Evolutionary conservation across 352 stramenopile genomes (phyloP).

Genomic region (Pythium dissotocum): DNA sequence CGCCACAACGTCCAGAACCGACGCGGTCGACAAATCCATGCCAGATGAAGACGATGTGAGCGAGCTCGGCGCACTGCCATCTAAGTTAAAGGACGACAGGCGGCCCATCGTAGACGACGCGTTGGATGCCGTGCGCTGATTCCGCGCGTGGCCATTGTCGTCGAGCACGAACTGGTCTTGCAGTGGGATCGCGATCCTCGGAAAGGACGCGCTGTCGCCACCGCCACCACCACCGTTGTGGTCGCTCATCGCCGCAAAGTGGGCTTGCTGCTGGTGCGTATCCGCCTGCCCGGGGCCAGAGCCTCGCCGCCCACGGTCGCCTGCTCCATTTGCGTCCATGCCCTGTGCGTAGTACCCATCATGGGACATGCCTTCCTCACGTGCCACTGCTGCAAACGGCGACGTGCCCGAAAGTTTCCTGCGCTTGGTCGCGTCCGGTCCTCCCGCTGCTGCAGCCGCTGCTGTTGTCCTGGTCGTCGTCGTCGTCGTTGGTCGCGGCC

Average conservation of each 20-base stretch:
- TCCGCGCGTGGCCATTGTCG: slow-evolving; percentile 27
- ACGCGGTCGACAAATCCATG: slow-evolving; percentile 46
- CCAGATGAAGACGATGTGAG: slow-evolving; percentile 35
- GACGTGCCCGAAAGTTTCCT: slow-evolving; percentile 20
- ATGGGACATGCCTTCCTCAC: slow-evolving; percentile 33
- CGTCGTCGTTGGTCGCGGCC: slow-evolving; percentile 12
- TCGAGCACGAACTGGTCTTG: slow-evolving; percentile 46
- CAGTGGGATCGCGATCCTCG: slow-evolving; percentile 33
- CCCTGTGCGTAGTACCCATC: slow-evolving; percentile 31
- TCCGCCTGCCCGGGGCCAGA: slow-evolving; percentile 12
- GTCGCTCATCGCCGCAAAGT: slow-evolving; percentile 20
- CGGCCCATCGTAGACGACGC: slow-evolving; percentile 11
- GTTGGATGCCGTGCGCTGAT: slow-evolving; percentile 24
- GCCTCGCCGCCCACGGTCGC: not conserved
- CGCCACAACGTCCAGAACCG: slow-evolving; percentile 67
- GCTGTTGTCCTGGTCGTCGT: slow-evolving; percentile 27
- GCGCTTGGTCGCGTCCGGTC: slow-evolving; percentile 29
- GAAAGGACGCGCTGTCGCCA: slow-evolving; percentile 21
- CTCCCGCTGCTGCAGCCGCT: slow-evolving; percentile 7
- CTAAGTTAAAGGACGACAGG: slow-evolving; percentile 35
- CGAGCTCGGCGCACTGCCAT: slow-evolving; percentile 29
- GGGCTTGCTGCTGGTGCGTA: slow-evolving; percentile 24
- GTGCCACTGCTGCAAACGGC: slow-evolving; percentile 7
- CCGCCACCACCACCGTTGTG: slow-evolving; percentile 15
- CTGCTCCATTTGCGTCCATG: slow-evolving; percentile 13